These are phyloP conservation scores for Penicillium lividum DNA, from an alignment of 495 filamentous ascomycete genomes.

Conservation along the genomic window DNA sequence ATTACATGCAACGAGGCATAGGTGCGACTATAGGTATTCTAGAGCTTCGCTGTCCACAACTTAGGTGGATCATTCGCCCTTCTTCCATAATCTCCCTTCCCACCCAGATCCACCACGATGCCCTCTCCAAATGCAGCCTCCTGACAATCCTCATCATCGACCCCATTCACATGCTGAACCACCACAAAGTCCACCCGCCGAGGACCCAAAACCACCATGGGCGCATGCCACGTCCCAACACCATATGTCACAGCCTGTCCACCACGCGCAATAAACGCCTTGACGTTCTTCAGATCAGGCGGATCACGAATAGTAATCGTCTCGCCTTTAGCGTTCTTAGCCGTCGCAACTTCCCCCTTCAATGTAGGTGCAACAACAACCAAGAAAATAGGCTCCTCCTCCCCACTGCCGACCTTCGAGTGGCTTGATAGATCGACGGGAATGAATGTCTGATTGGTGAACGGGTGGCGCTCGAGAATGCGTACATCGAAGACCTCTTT, in stretches of 20 bases:
- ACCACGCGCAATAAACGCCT: constrained; percentile 77
- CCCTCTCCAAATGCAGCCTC: constrained; percentile 63
- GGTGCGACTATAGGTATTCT: background rate
- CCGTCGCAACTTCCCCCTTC: constrained; percentile 32
- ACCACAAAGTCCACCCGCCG: constrained; percentile 79
- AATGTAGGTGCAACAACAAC: constrained; percentile 85
- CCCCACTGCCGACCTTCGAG: constrained; percentile 28
- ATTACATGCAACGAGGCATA: background rate
- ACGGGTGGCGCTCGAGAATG: constrained; percentile 91
- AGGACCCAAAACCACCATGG: constrained; percentile 84
- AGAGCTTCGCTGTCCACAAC: constrained; percentile 32
- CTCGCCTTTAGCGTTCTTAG: constrained; percentile 35
- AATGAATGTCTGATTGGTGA: constrained; percentile 88
- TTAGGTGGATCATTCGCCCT: constrained; percentile 36
- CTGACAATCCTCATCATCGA: constrained; percentile 84
- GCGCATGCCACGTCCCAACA: constrained; percentile 94
- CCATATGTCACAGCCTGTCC: constrained; percentile 89
- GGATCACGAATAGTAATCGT: constrained; percentile 53
- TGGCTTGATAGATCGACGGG: constrained; percentile 63
- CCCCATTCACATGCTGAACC: constrained; percentile 83
- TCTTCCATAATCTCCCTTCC: constrained; percentile 27
- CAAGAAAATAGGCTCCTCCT: constrained; percentile 59
- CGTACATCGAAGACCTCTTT: constrained; percentile 60
- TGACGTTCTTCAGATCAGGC: constrained; percentile 70
- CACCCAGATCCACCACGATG: constrained; percentile 34